A percentile compares a stretch with the other conserved stretches of the same genome.
These are phyloP conservation scores for Yarrowia bubula DNA, from an alignment of 805 yeast species.

Conservation along the genomic window DNA sequence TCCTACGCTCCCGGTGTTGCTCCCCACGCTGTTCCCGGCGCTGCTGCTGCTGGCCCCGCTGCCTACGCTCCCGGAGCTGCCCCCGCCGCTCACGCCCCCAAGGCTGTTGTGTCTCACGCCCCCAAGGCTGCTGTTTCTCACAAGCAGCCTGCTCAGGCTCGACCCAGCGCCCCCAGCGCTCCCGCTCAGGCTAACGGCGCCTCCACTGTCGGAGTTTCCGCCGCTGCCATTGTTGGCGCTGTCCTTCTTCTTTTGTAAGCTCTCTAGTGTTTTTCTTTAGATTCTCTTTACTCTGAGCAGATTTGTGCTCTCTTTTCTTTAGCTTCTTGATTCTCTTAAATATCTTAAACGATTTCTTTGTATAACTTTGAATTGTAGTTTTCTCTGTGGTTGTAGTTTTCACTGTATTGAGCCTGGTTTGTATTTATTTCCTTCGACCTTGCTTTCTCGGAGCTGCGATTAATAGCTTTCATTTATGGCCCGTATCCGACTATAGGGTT, in stretches of 20 bases:
- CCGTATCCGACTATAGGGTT: background rate
- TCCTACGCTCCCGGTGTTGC: background rate
- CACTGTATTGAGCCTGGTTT: too few species aligned
- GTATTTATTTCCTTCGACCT: too few species aligned
- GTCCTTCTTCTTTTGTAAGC: background rate
- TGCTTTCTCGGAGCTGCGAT: background rate
- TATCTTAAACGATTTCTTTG: background rate
- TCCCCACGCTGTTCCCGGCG: too few species aligned
- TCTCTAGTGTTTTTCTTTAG: background rate
- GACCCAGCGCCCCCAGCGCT: background rate
- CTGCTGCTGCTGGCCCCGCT: background rate
- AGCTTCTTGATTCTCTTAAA: background rate
- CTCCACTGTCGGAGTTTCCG: background rate
- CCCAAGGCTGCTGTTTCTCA: background rate
- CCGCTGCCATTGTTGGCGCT: background rate
- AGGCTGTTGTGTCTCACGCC: background rate
- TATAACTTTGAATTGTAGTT: background rate
- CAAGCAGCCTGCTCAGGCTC: too few species aligned
- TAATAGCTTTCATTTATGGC: background rate
- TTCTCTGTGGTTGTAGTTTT: too few species aligned
- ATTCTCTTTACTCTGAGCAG: background rate
- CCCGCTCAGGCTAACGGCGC: background rate
- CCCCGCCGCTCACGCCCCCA: background rate
- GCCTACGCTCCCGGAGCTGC: background rate
- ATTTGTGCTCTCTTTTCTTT: background rate